Evolutionary conservation across 805 yeast species (phyloP).

Genomic region (Ogataea ramenticola): DNA sequence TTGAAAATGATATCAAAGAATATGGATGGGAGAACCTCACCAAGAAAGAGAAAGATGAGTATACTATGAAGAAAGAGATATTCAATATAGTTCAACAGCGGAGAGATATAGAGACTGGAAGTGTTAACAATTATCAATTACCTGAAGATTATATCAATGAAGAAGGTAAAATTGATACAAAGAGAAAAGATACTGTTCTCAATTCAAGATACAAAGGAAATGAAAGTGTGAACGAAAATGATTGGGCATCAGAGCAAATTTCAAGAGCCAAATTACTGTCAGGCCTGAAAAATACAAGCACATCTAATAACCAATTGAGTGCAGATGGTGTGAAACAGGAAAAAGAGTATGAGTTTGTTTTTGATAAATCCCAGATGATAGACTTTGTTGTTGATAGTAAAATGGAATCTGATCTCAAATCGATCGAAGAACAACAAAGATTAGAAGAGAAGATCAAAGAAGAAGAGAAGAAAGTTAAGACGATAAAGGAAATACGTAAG

Average conservation of each 20-base stretch:
- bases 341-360: conserved; percentile 63
- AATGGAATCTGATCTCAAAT: conserved; percentile 16
- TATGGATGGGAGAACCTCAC: conserved; percentile 51
- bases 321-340: conserved; percentile 19
- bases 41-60: conserved; percentile 42
- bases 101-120: conserved; percentile 20
- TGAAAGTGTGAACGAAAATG: conserved; percentile 10
- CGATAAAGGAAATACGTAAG: conserved; percentile 46
- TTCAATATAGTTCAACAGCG: conserved; percentile 36
- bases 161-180: conserved; percentile 45
- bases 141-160: conserved; percentile 53
- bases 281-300: conserved; percentile 7
- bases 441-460: conserved; percentile 24
- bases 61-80: conserved; percentile 42
- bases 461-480: conserved; percentile 28
- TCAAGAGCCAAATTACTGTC: conserved; percentile 30
- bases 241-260: conserved; percentile 51
- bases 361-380: conserved; percentile 57
- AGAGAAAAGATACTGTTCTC: conserved; percentile 46
- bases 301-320: neutral
- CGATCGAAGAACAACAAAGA: conserved; percentile 24
- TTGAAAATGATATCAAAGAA: conserved; percentile 40
- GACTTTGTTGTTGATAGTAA: conserved; percentile 43
- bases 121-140: conserved; percentile 30
- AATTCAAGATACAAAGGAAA: conserved; percentile 27